Evolutionary conservation across 176 grass and related monocot species (phyloP).

Genomic region (Canna indica): DNA sequence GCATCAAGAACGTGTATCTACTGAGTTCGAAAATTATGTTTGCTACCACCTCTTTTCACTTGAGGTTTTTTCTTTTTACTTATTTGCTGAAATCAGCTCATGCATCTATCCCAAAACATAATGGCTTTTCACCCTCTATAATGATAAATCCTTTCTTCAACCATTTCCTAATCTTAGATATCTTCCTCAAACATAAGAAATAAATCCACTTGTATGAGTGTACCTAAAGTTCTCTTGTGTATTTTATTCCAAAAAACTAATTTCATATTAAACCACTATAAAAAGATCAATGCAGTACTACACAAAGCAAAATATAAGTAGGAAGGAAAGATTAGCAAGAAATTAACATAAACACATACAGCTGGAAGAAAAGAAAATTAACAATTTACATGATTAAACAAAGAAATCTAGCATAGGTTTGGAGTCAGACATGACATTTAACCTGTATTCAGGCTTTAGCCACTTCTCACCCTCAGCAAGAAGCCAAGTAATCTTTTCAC

Average conservation of each 20-base stretch:
- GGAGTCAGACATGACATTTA: conserved; percentile 13
- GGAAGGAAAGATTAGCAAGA: neutral
- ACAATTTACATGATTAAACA: neutral
- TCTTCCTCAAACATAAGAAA: neutral
- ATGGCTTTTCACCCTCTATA: neutral
- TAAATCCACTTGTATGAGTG: no score
- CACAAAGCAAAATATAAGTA: neutral
- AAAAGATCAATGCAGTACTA: neutral
- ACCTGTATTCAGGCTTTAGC: conserved; percentile 99
- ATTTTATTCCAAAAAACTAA: neutral
- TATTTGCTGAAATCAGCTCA: neutral
- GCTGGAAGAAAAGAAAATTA: neutral
- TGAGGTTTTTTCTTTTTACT: neutral
- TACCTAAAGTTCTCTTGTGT: no score
- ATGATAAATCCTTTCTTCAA: neutral
- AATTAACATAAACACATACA: neutral
- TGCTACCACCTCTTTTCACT: no score
- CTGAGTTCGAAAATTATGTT: neutral
- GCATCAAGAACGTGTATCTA: neutral
- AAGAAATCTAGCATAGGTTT: conserved; percentile 2
- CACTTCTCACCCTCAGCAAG: conserved; percentile 97
- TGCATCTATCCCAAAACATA: neutral
- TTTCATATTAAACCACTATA: neutral
- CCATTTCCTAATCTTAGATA: neutral
- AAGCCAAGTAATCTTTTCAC: conserved; percentile 99